These are phyloP conservation scores for Acacia concinna DNA, from an alignment of 331 rosid genomes.

Conservation along the genomic window DNA sequence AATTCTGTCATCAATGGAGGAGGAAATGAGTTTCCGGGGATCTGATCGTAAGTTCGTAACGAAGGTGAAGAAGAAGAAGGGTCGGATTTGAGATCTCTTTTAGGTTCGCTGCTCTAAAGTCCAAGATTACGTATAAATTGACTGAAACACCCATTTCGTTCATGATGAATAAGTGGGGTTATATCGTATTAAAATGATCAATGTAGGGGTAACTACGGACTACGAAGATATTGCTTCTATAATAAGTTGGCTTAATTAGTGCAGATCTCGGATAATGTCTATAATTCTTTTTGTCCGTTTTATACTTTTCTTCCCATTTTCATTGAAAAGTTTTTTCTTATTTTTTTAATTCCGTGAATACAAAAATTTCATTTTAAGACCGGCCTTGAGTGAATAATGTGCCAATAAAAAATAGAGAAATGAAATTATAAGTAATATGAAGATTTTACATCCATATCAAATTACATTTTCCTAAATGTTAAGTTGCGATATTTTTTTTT, in stretches of 20 bases:
- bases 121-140: not conserved
- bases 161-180: not conserved
- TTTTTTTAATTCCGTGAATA: not conserved
- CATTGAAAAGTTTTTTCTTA: not conserved
- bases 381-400: not conserved
- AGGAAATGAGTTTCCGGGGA: constrained; percentile 25
- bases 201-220: constrained; percentile 19
- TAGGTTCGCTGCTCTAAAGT: not conserved
- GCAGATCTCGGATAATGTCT: constrained; percentile 7
- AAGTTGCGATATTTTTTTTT: not conserved
- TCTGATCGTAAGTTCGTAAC: constrained; percentile 26
- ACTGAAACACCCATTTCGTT: constrained; percentile 35
- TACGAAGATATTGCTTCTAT: not conserved
- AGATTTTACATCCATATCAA: not conserved
- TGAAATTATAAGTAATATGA: not conserved
- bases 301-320: not conserved
- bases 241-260: not conserved
- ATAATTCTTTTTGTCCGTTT: not conserved
- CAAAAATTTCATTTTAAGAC: not conserved
- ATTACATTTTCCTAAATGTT: not conserved
- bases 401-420: not conserved
- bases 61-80: constrained; percentile 10
- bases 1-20: not conserved
- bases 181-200: not conserved
- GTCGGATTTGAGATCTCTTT: constrained; percentile 52